Base-by-base conservation (phyloP, 176 grass and related monocot species). In the Pontederia crassipes region DNA sequence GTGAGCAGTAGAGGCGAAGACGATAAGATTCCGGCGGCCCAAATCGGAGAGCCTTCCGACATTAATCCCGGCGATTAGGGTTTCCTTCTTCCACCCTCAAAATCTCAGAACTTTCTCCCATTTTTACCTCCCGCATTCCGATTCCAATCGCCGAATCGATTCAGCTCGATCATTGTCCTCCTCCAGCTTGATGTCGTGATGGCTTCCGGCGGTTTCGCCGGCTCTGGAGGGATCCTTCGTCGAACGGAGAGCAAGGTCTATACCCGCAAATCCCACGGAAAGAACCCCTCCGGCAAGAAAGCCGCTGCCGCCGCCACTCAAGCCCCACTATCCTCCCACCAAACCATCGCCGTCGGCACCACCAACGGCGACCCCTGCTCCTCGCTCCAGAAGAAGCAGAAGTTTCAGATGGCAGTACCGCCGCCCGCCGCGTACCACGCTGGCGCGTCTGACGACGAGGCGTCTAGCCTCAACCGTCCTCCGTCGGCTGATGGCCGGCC, bases 231-330 rank as follows among this genome's bases (percentile, higher is more conserved):
- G 20, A 50, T 18, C 18, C 62, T 46, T 11, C 62, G 62, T 6
- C 28, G 40, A 45, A 8, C 47, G 62, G 62, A 65, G 10, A 12
- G 10, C 26, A 88, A 88, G 74, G 46, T 71, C 9, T 77, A 77
- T 75, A 83, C 80, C 3, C 85, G 85, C 80, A 88, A 82, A 68
- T 72, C 72, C 4, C 85, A 68, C 60, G 59, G 18, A 6, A 65
- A 65, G 62, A 65, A 50, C 10, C 18, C 47, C 10, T 24, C 62
- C 1, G 32, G 10, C 20, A 15, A 40, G 32, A 40, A 40, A 7
- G 32, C 32, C 32, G 32, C 32, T 40, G 32, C 62, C 17, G 62
- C 3, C 46, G 62, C 17, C 47, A 12, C 48, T 17, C 12, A 49
- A 17, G 47, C 62, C 47, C 62, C 26, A 5, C 18, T 17, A 1